Base-by-base conservation (phyloP, 2,329 filamentous ascomycete genomes). In the Zymoseptoria tritici region DNA sequence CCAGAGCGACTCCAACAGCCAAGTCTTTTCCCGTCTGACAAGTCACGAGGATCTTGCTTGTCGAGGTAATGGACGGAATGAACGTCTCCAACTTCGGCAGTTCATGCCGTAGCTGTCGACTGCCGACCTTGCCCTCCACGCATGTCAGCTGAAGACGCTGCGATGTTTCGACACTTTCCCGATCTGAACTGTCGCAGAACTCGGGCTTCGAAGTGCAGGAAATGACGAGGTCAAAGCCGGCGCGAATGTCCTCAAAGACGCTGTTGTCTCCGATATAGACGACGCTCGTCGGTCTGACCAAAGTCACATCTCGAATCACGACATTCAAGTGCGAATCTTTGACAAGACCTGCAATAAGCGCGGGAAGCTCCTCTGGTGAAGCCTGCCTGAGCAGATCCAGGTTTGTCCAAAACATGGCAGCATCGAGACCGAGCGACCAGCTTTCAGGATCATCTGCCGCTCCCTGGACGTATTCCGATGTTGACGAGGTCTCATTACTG, bases 391-490 rank as follows among this genome's bases (percentile, higher is more conserved):
- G 77, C 5, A 70, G 49, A 0, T 83, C 77, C 50, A 77, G 78
- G 66, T 96, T 79, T 2, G 74, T 74, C 94, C 94, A 99, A 75
- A 96, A 99, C 0, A 93, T 64, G 0, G 78, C 72, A 0, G 93
- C 85, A 0, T 89, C 94, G 16, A 97, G 81, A 0, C 90, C 91
- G 24, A 83, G 78, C 1, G 91, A 88, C 94, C 94, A 99, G 66
- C 90, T 90, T 78, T 99, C 94, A 11, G 89, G 90, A 72, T 99
- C 94, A 73, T 99, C 94, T 2, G 89, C 94, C 0, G 93, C 93
- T 55, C 94, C 94, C 75, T 97, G 94, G 60, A 99, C 88, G 71
- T 99, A 99, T 5, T 86, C 86, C 2, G 82, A 83, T 70, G 88
- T 85, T 26, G 84, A 60, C 8, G 62, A 63, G 84, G 66, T 83